Percentiles rank a stretch among this genome's conserved stretches.
Conservation (phyloP, 2,329 filamentous ascomycete species). For the Sporothrix pseudoabietina region DNA sequence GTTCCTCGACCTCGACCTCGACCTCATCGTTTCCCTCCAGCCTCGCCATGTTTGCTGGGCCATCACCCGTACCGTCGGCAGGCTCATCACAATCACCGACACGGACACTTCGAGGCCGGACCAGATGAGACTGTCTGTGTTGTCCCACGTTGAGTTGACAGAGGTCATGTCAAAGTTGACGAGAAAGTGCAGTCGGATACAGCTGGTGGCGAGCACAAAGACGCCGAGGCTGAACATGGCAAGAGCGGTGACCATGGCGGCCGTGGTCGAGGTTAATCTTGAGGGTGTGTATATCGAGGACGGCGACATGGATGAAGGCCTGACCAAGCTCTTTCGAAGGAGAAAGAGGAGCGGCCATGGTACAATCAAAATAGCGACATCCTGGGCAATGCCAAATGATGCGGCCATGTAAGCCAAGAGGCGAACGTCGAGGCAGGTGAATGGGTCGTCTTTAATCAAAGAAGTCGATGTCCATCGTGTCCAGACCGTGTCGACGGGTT, state of each 20-base stretch:
- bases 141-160: slow-evolving; percentile 48
- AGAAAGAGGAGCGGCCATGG: slow-evolving; percentile 42
- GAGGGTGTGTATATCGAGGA: background rate
- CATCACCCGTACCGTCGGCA: slow-evolving; percentile 46
- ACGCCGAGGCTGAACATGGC: slow-evolving; percentile 46
- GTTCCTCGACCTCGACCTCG: background rate
- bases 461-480: slow-evolving; percentile 37
- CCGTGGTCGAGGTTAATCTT: background rate
- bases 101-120: slow-evolving; percentile 48
- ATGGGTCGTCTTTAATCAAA: slow-evolving; percentile 8
- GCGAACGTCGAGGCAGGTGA: slow-evolving; percentile 42
- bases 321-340: slow-evolving; percentile 37
- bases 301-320: slow-evolving; percentile 2
- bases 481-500: slow-evolving; percentile 42
- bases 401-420: slow-evolving; percentile 40
- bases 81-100: slow-evolving; percentile 47
- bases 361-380: slow-evolving; percentile 42
- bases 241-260: slow-evolving; percentile 34
- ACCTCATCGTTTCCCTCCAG: background rate
- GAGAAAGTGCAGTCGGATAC: slow-evolving; percentile 44
- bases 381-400: slow-evolving; percentile 42
- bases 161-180: slow-evolving; percentile 37
- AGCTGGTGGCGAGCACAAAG: slow-evolving; percentile 44
- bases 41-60: slow-evolving; percentile 7
- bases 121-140: slow-evolving; percentile 48